These are phyloP conservation scores for Aspergillus saccharolyticus DNA, from an alignment of 495 filamentous ascomycete species.

Conservation along the genomic window DNA sequence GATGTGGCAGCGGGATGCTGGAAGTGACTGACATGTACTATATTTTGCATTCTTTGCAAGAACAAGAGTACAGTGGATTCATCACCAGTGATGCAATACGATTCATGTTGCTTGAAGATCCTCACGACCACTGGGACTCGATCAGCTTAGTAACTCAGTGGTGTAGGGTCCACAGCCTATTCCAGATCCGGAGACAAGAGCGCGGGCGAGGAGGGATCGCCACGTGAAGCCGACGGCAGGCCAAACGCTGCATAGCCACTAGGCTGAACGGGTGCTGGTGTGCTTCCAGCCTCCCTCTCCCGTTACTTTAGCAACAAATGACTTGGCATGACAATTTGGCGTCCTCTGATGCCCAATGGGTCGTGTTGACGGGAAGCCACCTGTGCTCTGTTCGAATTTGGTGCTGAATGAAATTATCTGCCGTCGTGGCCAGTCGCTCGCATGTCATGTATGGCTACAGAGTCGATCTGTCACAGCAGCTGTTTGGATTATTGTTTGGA, in stretches of 20 bases:
- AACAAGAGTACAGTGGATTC: too few relatives aligned
- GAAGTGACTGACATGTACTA: background rate
- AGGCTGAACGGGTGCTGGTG: too few relatives aligned
- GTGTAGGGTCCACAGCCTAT: background rate
- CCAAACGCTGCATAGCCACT: conserved; percentile 1
- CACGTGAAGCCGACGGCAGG: background rate
- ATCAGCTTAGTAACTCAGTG: too few relatives aligned
- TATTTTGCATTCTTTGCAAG: background rate
- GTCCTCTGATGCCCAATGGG: background rate
- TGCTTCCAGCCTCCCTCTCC: background rate
- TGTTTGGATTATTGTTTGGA: background rate
- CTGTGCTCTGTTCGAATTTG: background rate
- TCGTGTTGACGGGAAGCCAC: background rate
- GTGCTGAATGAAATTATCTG: background rate
- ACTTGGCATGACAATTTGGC: background rate
- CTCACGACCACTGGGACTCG: background rate
- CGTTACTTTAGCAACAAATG: conserved; percentile 1
- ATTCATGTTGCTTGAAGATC: background rate
- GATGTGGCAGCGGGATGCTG: background rate
- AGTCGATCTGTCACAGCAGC: background rate
- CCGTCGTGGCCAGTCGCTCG: background rate
- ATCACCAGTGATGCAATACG: background rate
- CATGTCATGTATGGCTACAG: background rate
- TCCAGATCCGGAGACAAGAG: background rate
- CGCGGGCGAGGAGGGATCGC: background rate